phyloP scores from a whole-genome alignment of 225 moss, liverwort and hornwort genomes.

The Pseudisothecium myosuroides region DNA sequence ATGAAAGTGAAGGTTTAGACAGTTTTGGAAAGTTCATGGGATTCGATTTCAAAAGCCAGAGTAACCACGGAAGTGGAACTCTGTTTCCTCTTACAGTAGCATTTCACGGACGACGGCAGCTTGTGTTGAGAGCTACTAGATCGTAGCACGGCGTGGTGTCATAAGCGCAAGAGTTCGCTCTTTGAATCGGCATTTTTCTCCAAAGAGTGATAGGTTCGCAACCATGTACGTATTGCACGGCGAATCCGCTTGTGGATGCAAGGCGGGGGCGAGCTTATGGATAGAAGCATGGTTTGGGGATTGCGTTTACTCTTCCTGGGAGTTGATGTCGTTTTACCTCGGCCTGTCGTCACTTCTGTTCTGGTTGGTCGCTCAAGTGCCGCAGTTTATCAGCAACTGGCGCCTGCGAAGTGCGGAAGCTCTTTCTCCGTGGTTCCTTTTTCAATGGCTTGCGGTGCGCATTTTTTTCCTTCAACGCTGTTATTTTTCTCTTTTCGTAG shows the following conservation, averaged over 20 bases:
- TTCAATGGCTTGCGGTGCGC: conserved; percentile 79
- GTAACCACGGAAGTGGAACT: background rate
- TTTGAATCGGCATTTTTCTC: background rate
- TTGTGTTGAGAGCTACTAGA: background rate
- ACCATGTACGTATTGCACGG: conserved; percentile 39
- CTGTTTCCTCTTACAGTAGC: background rate
- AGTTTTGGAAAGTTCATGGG: background rate
- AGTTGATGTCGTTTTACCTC: conserved; percentile 59
- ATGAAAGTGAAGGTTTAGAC: background rate
- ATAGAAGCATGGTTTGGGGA: conserved; percentile 75
- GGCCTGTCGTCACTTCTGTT: conserved; percentile 75
- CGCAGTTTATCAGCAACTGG: conserved; percentile 80
- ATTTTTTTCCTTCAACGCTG: background rate
- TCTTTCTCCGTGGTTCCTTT: conserved; percentile 91
- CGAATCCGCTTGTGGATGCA: conserved; percentile 46
- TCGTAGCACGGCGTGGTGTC: background rate
- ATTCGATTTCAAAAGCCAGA: background rate
- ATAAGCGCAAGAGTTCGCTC: background rate
- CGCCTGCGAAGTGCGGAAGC: conserved; percentile 71
- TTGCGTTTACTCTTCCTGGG: conserved; percentile 76
- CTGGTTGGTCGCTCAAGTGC: conserved; percentile 84
- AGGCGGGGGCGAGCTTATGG: conserved; percentile 54
- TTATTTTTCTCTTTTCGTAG: background rate
- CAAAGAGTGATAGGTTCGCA: background rate
- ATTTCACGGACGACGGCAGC: background rate